Percentiles rank a stretch among this genome's conserved stretches.
Conservation (phyloP, 2,329 filamentous ascomycete species). For the Grosmannia clavigera region DNA sequence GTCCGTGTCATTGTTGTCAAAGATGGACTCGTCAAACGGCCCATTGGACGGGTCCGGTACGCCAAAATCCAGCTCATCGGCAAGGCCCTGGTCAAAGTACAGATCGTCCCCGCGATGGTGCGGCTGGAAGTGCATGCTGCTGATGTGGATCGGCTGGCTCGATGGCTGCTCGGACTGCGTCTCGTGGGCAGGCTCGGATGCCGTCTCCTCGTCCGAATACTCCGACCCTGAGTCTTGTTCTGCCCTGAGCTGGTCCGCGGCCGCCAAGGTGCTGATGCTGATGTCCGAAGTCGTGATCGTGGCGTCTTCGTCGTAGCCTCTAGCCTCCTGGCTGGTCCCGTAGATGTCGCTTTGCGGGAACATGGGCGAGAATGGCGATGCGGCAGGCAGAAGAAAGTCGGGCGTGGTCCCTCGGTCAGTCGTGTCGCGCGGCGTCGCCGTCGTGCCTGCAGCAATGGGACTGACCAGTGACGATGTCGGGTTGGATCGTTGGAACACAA, state of each 20-base stretch:
- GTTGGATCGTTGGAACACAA: slow-evolving; percentile 43
- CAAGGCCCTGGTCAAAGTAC: slow-evolving; percentile 48
- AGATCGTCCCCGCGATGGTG: slow-evolving; percentile 44
- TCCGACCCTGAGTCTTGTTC: too few relatives aligned
- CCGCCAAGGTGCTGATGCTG: background rate
- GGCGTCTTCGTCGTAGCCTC: background rate
- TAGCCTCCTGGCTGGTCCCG: background rate
- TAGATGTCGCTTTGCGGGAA: background rate
- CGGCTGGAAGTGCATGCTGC: background rate
- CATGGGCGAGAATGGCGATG: slow-evolving; percentile 6
- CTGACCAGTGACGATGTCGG: slow-evolving; percentile 37
- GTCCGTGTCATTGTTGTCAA: slow-evolving; percentile 56
- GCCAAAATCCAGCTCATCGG: slow-evolving; percentile 31
- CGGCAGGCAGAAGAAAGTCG: slow-evolving; percentile 12
- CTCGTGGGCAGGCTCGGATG: background rate
- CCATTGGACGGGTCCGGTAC: slow-evolving; percentile 39
- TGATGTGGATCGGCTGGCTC: background rate
- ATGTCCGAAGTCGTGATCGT: background rate
- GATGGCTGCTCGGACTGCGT: background rate
- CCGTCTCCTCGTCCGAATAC: background rate
- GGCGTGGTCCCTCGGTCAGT: slow-evolving; percentile 26
- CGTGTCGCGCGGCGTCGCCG: slow-evolving; percentile 42
- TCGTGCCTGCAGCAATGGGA: slow-evolving; percentile 33
- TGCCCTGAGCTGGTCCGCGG: background rate
- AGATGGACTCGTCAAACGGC: slow-evolving; percentile 61